A percentile compares a stretch with the other conserved stretches of the same genome.
Conservation (phyloP, 345 rosid species). For the Microthlaspi erraticum region DNA sequence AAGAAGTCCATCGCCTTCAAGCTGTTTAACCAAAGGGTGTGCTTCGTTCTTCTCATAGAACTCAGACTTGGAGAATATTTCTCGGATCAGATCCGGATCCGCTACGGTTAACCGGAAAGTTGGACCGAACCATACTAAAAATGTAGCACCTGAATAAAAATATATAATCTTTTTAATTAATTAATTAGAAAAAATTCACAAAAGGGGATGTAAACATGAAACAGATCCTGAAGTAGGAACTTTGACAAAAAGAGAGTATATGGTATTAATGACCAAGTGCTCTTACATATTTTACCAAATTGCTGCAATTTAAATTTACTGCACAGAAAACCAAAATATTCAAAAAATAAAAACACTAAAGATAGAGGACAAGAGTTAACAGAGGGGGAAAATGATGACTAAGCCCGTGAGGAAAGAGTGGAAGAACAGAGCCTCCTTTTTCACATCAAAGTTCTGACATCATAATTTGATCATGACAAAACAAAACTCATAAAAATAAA, state of each 20-base stretch:
- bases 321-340: slow-evolving; percentile 23
- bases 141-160: slow-evolving; percentile 66
- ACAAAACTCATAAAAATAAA: slow-evolving; percentile 32
- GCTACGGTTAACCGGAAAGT: slow-evolving; percentile 73
- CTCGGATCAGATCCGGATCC: slow-evolving; percentile 76
- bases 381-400: slow-evolving; percentile 48
- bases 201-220: slow-evolving; percentile 41
- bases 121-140: slow-evolving; percentile 85
- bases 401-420: slow-evolving; percentile 49
- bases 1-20: slow-evolving; percentile 76
- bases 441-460: slow-evolving; percentile 47
- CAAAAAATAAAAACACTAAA: not conserved
- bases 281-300: slow-evolving; percentile 21
- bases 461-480: slow-evolving; percentile 44
- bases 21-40: slow-evolving; percentile 58
- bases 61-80: slow-evolving; percentile 73
- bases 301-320: slow-evolving; percentile 29
- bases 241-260: slow-evolving; percentile 30
- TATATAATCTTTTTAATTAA: not conserved
- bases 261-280: slow-evolving; percentile 36
- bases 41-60: slow-evolving; percentile 65
- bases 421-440: slow-evolving; percentile 47
- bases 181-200: slow-evolving; percentile 27
- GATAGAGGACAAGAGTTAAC: slow-evolving; percentile 46
- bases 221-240: slow-evolving; percentile 42